These are phyloP conservation scores for Eucommia ulmoides DNA, from an alignment of 257 asterid genomes.

Conservation along the genomic window DNA sequence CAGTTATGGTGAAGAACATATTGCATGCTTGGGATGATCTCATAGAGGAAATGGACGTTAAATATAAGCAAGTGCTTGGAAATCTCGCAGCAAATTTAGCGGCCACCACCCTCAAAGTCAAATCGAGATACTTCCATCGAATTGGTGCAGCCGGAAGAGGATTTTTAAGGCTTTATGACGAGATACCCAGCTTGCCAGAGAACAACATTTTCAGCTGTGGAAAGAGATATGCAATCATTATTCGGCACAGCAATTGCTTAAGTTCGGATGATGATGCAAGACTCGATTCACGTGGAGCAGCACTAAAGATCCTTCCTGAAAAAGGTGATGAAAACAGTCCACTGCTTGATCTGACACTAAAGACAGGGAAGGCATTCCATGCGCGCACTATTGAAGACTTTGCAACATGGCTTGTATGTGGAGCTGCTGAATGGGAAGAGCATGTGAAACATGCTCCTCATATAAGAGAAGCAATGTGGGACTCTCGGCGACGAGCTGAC, in stretches of 20 bases:
- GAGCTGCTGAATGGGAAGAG: constrained; percentile 54
- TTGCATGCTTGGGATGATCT: constrained; percentile 32
- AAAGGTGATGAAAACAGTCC: constrained; percentile 15
- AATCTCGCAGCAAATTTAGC: constrained; percentile 55
- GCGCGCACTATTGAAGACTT: constrained; percentile 54
- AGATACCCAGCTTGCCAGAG: constrained; percentile 31
- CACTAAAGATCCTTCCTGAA: constrained; percentile 35
- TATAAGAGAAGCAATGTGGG: constrained; percentile 59
- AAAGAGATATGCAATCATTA: constrained; percentile 21
- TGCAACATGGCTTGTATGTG: constrained; percentile 63
- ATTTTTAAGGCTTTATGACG: constrained; percentile 23
- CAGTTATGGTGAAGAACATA: constrained; percentile 48
- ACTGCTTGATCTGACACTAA: constrained; percentile 43
- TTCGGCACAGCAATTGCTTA: constrained; percentile 56
- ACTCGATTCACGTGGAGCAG: constrained; percentile 55
- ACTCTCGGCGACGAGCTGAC: constrained; percentile 34
- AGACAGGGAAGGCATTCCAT: constrained; percentile 57
- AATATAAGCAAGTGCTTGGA: constrained; percentile 43
- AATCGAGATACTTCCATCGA: constrained; percentile 45
- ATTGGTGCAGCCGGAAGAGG: constrained; percentile 53
- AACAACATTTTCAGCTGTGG: constrained; percentile 39
- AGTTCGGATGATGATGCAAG: constrained; percentile 69
- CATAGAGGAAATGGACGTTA: constrained; percentile 55
- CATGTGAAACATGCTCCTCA: constrained; percentile 49
- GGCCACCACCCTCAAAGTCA: constrained; percentile 39